Base-by-base conservation (phyloP, 176 grass and related monocot species). In the Carex littledalei region DNA sequence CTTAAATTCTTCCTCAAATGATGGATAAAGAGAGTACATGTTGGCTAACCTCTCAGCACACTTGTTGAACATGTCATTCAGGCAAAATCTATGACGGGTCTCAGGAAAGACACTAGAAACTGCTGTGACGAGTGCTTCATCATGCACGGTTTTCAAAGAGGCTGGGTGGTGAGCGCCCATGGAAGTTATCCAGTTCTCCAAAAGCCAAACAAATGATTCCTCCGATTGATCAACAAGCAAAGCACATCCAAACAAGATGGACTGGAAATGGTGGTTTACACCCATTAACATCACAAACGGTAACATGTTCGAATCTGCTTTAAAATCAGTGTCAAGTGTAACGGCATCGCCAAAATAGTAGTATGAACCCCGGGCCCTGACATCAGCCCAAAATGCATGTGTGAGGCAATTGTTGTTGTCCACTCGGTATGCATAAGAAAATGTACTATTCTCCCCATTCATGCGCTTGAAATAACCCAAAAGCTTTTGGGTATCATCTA, bases 291-390 rank as follows among this genome's bases (percentile, higher is more conserved):
- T 94, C 64, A 86, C 87, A 86, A 91, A 91, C 3, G 92, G 87
- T 60, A 94, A 79, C 81, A 91, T 58, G 78, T 94, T 24, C 8
- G 73, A 86, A 86, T 91, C 89, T 63, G 85, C 62, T 66, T 81
- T 87, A 65, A 90, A 94, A 12, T 85, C 84, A 10, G 85, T 91
- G 20, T 91, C 89, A 63, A 94, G 70, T 80, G 83, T 94, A 43
- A 91, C 85, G n/a, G 87, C 92, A 84, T 91, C 92, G 20, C 89
- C 92, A 72, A 94, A 91, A 89, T 78, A 91, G 71, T 85, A 88
- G 73, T 86, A 91, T 0, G 92, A 90, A 59, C 87, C 83, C 84
- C 88, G 86, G 81, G 83, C 89, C 84, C 87, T 91, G 59, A 85
- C 84, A 81, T 94, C 92, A 31, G 86, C 85, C 89, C 87, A 94